A percentile compares a stretch with the other conserved stretches of the same genome.
Conservation (phyloP, 2,329 filamentous ascomycete genomes). For the Sclerotinia trifoliorum region DNA sequence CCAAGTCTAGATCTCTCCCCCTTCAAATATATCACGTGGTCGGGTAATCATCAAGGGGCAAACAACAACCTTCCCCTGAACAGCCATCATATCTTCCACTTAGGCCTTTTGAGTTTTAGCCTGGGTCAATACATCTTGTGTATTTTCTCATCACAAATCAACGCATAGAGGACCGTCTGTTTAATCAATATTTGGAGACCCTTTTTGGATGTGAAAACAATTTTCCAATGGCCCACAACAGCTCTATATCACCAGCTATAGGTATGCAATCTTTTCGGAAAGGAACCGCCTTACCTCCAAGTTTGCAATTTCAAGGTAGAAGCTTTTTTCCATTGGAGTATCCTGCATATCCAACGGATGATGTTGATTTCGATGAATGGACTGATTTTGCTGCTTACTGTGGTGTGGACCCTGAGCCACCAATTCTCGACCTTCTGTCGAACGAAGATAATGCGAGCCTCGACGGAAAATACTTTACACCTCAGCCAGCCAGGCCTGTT, state of each 20-base stretch:
- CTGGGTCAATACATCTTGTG: neutral
- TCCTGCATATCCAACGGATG: no score
- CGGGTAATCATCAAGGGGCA: neutral
- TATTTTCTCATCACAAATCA: neutral
- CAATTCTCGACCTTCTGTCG: neutral
- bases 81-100: neutral
- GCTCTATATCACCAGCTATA: neutral
- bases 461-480: neutral
- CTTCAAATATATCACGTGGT: neutral
- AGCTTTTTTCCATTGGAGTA: neutral
- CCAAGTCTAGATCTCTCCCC: neutral
- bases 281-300: neutral
- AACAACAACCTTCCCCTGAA: neutral
- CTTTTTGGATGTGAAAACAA: neutral
- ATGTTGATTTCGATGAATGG: slow-evolving; percentile 1
- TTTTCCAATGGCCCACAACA: neutral
- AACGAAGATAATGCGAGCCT: neutral
- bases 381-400: neutral
- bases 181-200: no score
- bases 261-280: neutral
- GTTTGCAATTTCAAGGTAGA: neutral
- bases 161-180: neutral
- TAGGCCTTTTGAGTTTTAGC: neutral
- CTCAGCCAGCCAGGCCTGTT: neutral
- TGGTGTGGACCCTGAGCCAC: neutral